Evolutionary conservation across 2,329 filamentous ascomycete species (phyloP), one percentile per base, ranked within the genome.

Genomic region (Botrytis tulipae): DNA sequence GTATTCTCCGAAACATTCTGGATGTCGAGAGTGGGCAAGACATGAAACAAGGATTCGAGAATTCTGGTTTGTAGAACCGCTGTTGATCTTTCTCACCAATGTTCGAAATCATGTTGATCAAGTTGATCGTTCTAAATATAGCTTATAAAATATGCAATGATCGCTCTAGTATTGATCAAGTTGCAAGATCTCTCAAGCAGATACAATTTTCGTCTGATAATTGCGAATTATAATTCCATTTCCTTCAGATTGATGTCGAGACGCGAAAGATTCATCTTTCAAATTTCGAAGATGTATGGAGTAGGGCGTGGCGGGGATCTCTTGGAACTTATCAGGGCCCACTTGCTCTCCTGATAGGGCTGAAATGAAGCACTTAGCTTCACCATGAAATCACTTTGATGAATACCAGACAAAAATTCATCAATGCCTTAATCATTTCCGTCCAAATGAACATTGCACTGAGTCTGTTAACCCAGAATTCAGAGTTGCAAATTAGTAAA

Each of bases 1-100:
- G 65, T 72, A 73, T 80, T 71, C 75, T 81, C 66, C 75, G 76
- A 74, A 76, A 76, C 48, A 78, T 80, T 59, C 44, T 73, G 76
- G 72, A 71, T 42, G 29, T 76, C 74, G 46, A 74, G 63, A 70
- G 67, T 69, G 20, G 54, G 46, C 70, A 37, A 37, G 37, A 69
- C 32, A 25, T 42, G 46, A 74, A 75, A 76, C 65, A 71, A 69
- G 68, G 75, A 76, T 76, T 75, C 74, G 32, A 63, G n/a, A 61
- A 61, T 69, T 46, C 63, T 37, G 40, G 25, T 46, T 9, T 42
- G 16, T 35, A 18, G 51, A 32, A 25, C 16, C 40, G 32, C 22
- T 57, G 35, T 69, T 37, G 32, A 61, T 69, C 25, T 32, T 67
- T 69, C 29, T 37, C 63, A 18, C 42, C 12, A 40, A 69, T 69